Evolutionary conservation across 331 rosid species (phyloP), one percentile per base, ranked within the genome.

Genomic region (Cydonia oblonga): DNA sequence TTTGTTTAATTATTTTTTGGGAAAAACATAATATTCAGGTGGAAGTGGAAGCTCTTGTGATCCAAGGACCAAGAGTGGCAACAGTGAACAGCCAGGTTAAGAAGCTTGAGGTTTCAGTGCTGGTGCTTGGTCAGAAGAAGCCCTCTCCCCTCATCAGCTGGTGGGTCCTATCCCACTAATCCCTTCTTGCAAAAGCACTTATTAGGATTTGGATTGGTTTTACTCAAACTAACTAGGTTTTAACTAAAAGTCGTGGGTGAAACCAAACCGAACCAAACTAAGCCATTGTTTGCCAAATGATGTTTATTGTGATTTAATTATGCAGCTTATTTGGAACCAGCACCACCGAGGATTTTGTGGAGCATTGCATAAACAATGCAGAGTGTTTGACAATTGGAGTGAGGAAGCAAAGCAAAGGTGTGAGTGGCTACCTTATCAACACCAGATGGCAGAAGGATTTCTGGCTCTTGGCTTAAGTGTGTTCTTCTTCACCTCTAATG

Each of bases 311-410:
- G 42, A 35, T 35, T 35, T 35, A 52, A n/a, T 15, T 64, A 35
- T 78, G 75, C 88, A 89, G 98, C 87, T 61, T 89, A 13, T 86
- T 92, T 76, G 93, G 97, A 78, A 75, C 64, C 58, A 81, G 84
- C 58, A 9, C 42, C 42, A 35, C 42, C 3, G 42, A 35, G 12
- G 42, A 35, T 35, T 35, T 35, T 35, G 42, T 35, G 42, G 42
- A 35, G 42, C 42, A 35, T 35, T 91, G 98, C 86, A 89, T 91
- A 67, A 76, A 83, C 38, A 80, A 78, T 6, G 93, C 88, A 63
- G 96, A 93, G 72, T 93, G 98, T 83, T 84, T 85, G 86, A 93
- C 98, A 14, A 80, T 91, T n/a, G 97, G 97, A 71, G 98, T 91
- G 77, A 87, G 93, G 87, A 95, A 87, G 86, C 90, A 92, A 78